Evolutionary conservation across 2,329 filamentous ascomycete species (phyloP).

Genomic region (Exserohilum rostratum): DNA sequence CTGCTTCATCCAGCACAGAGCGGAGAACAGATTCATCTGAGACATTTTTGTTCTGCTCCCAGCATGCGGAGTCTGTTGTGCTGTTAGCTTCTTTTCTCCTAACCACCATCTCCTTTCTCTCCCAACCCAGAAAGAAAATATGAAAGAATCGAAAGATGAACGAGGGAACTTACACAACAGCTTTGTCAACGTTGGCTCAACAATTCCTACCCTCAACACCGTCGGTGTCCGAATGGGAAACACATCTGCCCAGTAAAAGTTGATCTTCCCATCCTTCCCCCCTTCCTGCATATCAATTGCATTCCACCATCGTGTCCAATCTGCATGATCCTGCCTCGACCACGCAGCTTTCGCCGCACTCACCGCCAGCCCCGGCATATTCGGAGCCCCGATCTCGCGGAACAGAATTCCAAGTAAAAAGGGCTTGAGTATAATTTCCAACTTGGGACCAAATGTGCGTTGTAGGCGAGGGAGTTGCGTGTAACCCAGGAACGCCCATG

Average conservation of each 20-base stretch:
- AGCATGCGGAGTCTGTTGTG: conserved; percentile 38
- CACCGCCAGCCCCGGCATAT: conserved; percentile 33
- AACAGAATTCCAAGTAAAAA: conserved; percentile 44
- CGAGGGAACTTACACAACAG: conserved; percentile 32
- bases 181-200: conserved; percentile 27
- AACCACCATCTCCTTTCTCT: background rate
- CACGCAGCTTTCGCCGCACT: conserved; percentile 35
- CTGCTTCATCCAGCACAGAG: conserved; percentile 32
- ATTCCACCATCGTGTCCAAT: conserved; percentile 45
- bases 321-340: conserved; percentile 38
- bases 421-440: conserved; percentile 42
- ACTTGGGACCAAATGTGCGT: conserved; percentile 27
- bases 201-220: conserved; percentile 39
- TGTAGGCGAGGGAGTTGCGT: conserved; percentile 39
- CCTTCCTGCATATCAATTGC: conserved; percentile 38
- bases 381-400: conserved; percentile 45
- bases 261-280: conserved; percentile 26
- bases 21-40: conserved; percentile 33
- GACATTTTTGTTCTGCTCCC: conserved; percentile 40
- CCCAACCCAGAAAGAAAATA: no score
- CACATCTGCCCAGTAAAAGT: conserved; percentile 38
- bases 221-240: conserved; percentile 46
- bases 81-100: conserved; percentile 11
- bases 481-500: conserved; percentile 45
- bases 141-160: background rate